phyloP scores from a whole-genome alignment of 257 asterid species.

The Hygrophila difformis region DNA sequence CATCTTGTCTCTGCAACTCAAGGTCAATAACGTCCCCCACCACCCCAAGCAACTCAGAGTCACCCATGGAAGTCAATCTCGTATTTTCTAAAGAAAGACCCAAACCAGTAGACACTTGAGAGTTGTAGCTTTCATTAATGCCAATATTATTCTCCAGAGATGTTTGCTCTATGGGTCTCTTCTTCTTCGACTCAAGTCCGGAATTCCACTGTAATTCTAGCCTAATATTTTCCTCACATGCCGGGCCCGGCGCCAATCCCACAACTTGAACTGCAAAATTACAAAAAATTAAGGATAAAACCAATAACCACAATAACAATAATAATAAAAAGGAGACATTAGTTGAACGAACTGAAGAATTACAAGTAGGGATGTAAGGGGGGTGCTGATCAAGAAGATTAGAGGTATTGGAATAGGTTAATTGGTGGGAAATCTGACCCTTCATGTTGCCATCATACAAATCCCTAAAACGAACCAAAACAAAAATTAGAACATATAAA shows the following conservation, averaged over 20 bases:
- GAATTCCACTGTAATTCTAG: conserved; percentile 67
- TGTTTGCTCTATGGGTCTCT: conserved; percentile 68
- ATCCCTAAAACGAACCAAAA: conserved; percentile 41
- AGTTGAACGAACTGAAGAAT: neutral
- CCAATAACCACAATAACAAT: neutral
- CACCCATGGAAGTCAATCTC: conserved; percentile 57
- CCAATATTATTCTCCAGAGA: conserved; percentile 54
- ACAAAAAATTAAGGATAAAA: neutral
- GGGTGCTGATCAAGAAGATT: conserved; percentile 82
- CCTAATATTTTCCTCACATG: conserved; percentile 56
- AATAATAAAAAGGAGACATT: neutral
- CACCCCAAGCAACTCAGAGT: conserved; percentile 64
- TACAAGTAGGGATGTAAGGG: conserved; percentile 91
- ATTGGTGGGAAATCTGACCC: conserved; percentile 68
- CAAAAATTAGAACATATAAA: conserved; percentile 5
- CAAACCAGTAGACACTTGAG: conserved; percentile 91
- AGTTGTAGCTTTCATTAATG: conserved; percentile 37
- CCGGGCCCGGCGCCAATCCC: conserved; percentile 62
- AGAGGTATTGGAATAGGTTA: conserved; percentile 52
- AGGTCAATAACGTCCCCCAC: conserved; percentile 65
- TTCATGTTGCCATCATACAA: conserved; percentile 55
- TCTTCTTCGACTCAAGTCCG: conserved; percentile 53
- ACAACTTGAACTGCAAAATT: conserved; percentile 63
- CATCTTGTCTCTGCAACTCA: conserved; percentile 80
- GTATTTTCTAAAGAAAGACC: conserved; percentile 88